These are phyloP conservation scores for Aureobasidium vineae DNA, from an alignment of 2,329 filamentous ascomycete genomes.

Conservation along the genomic window DNA sequence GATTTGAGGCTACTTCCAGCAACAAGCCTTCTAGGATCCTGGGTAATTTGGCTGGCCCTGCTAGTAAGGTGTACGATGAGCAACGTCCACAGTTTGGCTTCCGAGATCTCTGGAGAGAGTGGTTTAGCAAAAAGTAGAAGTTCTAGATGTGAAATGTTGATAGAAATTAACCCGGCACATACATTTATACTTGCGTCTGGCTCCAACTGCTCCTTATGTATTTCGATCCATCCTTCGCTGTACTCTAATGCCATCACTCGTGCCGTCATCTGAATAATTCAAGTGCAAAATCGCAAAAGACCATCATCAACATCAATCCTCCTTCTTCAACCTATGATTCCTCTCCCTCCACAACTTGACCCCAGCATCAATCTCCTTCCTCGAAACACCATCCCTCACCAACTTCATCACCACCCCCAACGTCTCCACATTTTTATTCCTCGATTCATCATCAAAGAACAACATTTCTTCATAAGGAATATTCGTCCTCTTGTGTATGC, in stretches of 20 bases:
- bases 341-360: conserved; percentile 77
- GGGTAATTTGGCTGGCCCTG: conserved; percentile 57
- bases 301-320: conserved; percentile 18
- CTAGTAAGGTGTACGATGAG: conserved; percentile 69
- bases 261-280: not conserved
- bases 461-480: conserved; percentile 80
- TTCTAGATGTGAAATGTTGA: no score
- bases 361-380: conserved; percentile 73
- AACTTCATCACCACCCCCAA: conserved; percentile 83
- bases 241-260: not conserved
- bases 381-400: conserved; percentile 74
- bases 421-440: conserved; percentile 78
- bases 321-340: conserved; percentile 50
- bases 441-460: conserved; percentile 90
- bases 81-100: conserved; percentile 76
- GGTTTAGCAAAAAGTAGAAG: conserved; percentile 50
- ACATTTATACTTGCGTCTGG: not conserved
- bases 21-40: conserved; percentile 56
- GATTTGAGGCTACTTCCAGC: conserved; percentile 46
- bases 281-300: not conserved
- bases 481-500: conserved; percentile 67
- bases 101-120: conserved; percentile 83
- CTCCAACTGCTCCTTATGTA: not conserved
- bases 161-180: not conserved
- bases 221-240: not conserved